These are phyloP conservation scores for Aspergillus diversus DNA, from an alignment of 495 filamentous ascomycete genomes.

Conservation along the genomic window DNA sequence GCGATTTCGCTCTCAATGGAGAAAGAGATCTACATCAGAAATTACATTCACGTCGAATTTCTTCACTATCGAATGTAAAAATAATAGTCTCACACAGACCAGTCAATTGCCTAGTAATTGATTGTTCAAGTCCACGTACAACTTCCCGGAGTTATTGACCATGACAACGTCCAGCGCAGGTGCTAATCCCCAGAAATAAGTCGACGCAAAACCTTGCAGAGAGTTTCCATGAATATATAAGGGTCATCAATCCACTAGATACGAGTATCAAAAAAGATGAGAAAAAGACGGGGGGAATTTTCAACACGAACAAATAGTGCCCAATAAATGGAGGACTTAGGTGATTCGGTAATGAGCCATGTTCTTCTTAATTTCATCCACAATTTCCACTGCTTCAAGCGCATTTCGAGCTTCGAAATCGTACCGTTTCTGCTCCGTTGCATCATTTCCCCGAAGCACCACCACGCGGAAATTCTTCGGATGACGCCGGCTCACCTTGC, in stretches of 20 bases:
- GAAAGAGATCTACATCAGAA: not conserved
- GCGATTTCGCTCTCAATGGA: conserved; percentile 15
- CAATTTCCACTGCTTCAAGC: conserved; percentile 85
- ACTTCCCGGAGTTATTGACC: not conserved
- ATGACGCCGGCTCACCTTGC: conserved; percentile 88
- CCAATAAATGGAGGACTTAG: conserved; percentile 23
- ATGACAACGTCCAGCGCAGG: not conserved
- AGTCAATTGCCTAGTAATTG: not conserved
- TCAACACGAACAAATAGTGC: not conserved
- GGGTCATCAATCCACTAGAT: not conserved
- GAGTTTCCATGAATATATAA: not conserved
- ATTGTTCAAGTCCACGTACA: too few species aligned
- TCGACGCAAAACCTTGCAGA: not conserved
- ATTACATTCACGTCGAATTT: not conserved
- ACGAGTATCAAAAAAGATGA: not conserved
- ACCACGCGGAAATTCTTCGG: conserved; percentile 91
- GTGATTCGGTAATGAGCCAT: conserved; percentile 54
- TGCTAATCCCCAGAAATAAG: not conserved
- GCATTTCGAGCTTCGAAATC: conserved; percentile 88
- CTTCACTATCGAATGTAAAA: not conserved
- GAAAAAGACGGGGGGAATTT: not conserved
- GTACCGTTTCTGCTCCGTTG: conserved; percentile 83
- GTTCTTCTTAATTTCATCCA: conserved; percentile 76
- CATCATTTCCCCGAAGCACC: conserved; percentile 71
- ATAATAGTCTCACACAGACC: not conserved